phyloP scores from a whole-genome alignment of 768 basidiomycete species.

The Boletus sp. region DNA sequence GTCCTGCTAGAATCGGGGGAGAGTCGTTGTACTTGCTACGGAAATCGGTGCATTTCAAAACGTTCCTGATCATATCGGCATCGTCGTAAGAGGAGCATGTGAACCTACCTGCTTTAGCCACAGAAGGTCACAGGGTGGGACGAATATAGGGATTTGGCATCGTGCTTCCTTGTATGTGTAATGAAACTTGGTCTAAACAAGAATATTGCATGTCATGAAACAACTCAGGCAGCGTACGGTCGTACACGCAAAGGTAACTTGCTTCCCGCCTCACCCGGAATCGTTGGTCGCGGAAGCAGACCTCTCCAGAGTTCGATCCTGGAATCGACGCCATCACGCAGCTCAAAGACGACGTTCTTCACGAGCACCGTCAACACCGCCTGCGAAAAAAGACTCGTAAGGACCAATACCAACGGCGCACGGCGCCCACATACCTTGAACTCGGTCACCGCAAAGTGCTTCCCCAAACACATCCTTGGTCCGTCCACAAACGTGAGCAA shows the following conservation, averaged over 20 bases:
- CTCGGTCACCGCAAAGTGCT: slow-evolving; percentile 42
- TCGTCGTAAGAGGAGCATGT: too few species aligned
- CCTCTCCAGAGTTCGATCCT: slow-evolving; percentile 5
- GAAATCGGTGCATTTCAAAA: too few species aligned
- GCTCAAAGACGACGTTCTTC: slow-evolving; percentile 35
- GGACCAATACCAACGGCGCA: background rate
- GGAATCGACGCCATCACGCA: slow-evolving; percentile 35
- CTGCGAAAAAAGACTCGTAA: slow-evolving; percentile 21
- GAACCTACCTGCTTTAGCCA: too few species aligned
- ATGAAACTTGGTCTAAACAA: too few species aligned
- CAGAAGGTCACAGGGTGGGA: too few species aligned
- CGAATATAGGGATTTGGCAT: background rate
- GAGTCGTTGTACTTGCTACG: too few species aligned
- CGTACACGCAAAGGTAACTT: slow-evolving; percentile 21
- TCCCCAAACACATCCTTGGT: slow-evolving; percentile 47
- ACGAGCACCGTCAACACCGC: slow-evolving; percentile 42
- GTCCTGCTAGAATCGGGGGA: too few species aligned
- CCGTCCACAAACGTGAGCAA: slow-evolving; percentile 52
- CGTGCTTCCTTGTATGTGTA: too few species aligned
- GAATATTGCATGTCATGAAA: background rate
- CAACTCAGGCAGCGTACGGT: background rate
- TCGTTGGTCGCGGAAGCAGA: slow-evolving; percentile 3
- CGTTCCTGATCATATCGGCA: too few species aligned
- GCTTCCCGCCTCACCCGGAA: slow-evolving; percentile 21
- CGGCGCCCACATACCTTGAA: slow-evolving; percentile 26